phyloP scores from a whole-genome alignment of 495 filamentous ascomycete genomes.

The Lepidopterella palustris region DNA sequence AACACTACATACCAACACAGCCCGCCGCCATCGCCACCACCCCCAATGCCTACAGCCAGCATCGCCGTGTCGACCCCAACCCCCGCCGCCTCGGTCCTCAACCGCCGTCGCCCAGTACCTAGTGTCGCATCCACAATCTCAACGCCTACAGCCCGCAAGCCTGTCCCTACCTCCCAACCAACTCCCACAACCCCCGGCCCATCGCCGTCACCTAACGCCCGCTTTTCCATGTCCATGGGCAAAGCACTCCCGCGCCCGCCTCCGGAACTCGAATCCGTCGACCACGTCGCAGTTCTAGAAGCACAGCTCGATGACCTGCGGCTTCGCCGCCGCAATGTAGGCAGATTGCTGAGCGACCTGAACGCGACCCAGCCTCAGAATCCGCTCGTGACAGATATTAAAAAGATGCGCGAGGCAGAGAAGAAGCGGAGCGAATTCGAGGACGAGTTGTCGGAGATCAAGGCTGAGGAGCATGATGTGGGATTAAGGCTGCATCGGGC shows the following conservation, averaged over 20 bases:
- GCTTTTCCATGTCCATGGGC: conserved; percentile 13
- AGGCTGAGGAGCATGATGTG: conserved; percentile 75
- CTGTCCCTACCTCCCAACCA: conserved; percentile 3
- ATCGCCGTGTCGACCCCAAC: background rate
- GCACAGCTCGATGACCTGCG: conserved; percentile 58
- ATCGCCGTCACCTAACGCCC: conserved; percentile 33
- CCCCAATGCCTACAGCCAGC: conserved; percentile 34
- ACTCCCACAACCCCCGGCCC: conserved; percentile 24
- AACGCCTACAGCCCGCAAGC: conserved; percentile 3
- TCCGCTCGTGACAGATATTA: conserved; percentile 51
- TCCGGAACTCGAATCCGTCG: conserved; percentile 50
- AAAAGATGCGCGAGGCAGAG: conserved; percentile 61
- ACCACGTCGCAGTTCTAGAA: conserved; percentile 61
- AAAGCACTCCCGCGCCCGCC: conserved; percentile 56
- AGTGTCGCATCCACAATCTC: conserved; percentile 9
- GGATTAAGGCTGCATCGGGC: conserved; percentile 76
- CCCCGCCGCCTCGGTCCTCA: conserved; percentile 19
- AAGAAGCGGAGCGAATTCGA: conserved; percentile 62
- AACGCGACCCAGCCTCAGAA: conserved; percentile 44
- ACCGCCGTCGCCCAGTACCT: conserved; percentile 22
- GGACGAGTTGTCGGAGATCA: conserved; percentile 69
- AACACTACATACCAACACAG: conserved; percentile 44
- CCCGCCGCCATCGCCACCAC: conserved; percentile 40
- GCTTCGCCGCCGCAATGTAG: conserved; percentile 62
- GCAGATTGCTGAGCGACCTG: conserved; percentile 38